Conservation (phyloP, 352 stramenopile genomes). For the Phytophthora macrochlamydospora region DNA sequence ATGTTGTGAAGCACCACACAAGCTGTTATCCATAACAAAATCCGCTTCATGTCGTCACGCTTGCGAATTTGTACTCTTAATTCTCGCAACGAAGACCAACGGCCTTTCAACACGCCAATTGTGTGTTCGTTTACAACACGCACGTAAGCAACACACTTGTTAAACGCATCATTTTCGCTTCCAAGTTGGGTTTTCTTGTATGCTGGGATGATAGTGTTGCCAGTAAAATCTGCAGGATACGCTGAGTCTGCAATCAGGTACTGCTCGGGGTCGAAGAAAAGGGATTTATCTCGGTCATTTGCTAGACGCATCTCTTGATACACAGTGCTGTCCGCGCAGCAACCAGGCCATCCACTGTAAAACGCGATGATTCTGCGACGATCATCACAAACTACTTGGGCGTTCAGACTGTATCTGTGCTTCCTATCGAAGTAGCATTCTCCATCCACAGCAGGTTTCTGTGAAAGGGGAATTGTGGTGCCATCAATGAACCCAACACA, state of each 20-base stretch:
- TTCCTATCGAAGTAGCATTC: constrained; percentile 1
- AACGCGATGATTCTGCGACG: neutral
- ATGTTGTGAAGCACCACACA: constrained; percentile 1
- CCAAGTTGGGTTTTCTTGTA: neutral
- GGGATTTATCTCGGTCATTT: neutral
- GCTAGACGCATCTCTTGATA: neutral
- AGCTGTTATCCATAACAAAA: neutral
- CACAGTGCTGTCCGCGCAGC: neutral
- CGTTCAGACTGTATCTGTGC: neutral
- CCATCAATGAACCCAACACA: constrained; percentile 10
- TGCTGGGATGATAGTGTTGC: neutral
- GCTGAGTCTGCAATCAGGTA: neutral
- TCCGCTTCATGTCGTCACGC: neutral
- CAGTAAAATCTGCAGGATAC: neutral
- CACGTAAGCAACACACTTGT: neutral
- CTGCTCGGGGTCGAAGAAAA: neutral
- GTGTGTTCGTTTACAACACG: neutral
- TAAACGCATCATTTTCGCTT: neutral
- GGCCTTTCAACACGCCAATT: neutral
- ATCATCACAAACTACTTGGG: neutral
- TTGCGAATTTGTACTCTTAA: neutral
- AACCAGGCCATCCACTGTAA: neutral
- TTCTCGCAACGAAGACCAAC: neutral
- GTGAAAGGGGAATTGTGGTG: neutral
- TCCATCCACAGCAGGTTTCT: neutral